These are phyloP conservation scores for Vitis cinerea DNA, from an alignment of 164 flowering plant species.

Conservation along the genomic window DNA sequence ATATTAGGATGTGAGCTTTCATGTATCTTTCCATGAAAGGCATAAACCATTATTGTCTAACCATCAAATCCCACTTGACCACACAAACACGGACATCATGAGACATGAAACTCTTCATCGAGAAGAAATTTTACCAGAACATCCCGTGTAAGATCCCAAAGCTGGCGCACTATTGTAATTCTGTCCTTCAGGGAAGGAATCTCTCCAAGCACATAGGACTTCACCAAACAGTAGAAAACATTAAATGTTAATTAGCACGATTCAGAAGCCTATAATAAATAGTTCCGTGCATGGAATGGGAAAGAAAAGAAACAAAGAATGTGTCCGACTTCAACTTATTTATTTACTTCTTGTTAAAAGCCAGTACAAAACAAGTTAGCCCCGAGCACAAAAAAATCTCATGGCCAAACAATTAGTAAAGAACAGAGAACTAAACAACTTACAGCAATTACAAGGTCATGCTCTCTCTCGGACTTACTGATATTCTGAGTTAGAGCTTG, in stretches of 20 bases:
- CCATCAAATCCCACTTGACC: not conserved
- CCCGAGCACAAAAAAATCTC: not conserved
- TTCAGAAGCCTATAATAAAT: not conserved
- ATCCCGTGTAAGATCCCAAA: constrained; percentile 90
- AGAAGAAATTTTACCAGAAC: constrained; percentile 62
- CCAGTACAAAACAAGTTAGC: not conserved
- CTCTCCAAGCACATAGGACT: constrained; percentile 99
- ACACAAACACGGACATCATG: not conserved
- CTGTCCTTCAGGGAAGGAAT: constrained; percentile 86
- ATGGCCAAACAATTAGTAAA: not conserved
- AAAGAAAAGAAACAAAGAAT: not conserved
- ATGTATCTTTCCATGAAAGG: too few relatives aligned
- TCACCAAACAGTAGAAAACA: constrained; percentile 25
- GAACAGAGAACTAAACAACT: constrained; percentile 26
- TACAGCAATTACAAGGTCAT: constrained; percentile 97
- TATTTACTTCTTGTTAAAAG: too few relatives aligned
- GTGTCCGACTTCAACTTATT: not conserved
- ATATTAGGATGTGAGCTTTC: too few relatives aligned
- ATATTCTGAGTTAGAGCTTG: constrained; percentile 54
- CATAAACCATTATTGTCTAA: too few relatives aligned
- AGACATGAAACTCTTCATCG: not conserved
- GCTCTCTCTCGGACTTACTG: constrained; percentile 68
- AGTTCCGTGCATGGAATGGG: not conserved
- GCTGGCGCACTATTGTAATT: constrained; percentile 86
- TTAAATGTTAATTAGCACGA: constrained; percentile 8